Percentiles rank a stretch among this genome's conserved stretches.
phyloP scores from a whole-genome alignment of 139 green algal species.

The Pleodorina starrii region DNA sequence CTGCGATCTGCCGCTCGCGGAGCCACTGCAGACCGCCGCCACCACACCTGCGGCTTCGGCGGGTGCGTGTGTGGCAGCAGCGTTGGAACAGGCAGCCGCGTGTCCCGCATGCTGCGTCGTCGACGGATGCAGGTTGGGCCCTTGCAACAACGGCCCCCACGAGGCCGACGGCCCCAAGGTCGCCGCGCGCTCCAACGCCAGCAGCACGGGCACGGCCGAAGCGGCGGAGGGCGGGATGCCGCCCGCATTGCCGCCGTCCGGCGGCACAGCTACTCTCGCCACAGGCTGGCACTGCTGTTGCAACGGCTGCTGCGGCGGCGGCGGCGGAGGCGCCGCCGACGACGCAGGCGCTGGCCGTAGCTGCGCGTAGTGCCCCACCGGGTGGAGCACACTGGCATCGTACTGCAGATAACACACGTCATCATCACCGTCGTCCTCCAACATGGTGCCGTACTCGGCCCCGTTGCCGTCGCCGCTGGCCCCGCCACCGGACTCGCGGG shows the following conservation, averaged over 20 bases:
- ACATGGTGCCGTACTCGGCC: too few species aligned
- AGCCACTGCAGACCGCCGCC: too few species aligned
- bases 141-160: neutral
- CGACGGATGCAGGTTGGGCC: too few species aligned
- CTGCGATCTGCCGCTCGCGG: too few species aligned
- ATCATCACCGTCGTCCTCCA: neutral
- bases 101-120: too few species aligned
- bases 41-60: too few species aligned
- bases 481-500: too few species aligned
- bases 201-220: neutral
- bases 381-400: neutral
- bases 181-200: neutral
- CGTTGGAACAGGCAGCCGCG: too few species aligned
- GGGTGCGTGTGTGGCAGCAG: too few species aligned
- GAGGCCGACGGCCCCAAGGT: neutral
- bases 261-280: neutral
- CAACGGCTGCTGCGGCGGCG: neutral
- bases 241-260: neutral
- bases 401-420: constrained; percentile 17
- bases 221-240: too few species aligned
- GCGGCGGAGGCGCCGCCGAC: neutral
- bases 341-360: neutral
- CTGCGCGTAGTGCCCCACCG: neutral
- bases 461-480: too few species aligned
- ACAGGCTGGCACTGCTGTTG: neutral